phyloP scores from a whole-genome alignment of 2,329 filamentous ascomycete genomes.

The Epicoccum sorghinum region DNA sequence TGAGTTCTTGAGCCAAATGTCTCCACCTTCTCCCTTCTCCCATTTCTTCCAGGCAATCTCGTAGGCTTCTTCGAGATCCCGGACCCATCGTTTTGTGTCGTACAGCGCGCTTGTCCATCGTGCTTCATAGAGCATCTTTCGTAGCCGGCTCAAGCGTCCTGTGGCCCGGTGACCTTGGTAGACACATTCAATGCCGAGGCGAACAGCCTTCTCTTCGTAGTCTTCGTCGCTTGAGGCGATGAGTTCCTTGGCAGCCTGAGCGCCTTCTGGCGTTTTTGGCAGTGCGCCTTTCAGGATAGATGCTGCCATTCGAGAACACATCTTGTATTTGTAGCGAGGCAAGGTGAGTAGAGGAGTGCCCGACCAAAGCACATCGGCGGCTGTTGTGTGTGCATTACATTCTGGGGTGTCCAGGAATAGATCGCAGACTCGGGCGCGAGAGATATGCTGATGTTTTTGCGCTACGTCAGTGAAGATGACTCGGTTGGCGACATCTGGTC shows the following conservation, averaged over 20 bases:
- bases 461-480: constrained; percentile 97
- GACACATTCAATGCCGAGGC: constrained; percentile 39
- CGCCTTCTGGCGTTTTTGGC: constrained; percentile 72
- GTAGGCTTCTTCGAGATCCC: constrained; percentile 87
- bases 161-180: constrained; percentile 41
- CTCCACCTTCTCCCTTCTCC: constrained; percentile 84
- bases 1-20: constrained; percentile 74
- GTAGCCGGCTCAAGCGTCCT: constrained; percentile 78
- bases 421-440: constrained; percentile 88
- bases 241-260: constrained; percentile 72
- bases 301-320: constrained; percentile 98
- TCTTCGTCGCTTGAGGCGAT: constrained; percentile 79
- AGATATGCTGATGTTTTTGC: constrained; percentile 92
- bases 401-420: constrained; percentile 96
- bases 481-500: constrained; percentile 80
- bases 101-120: constrained; percentile 89
- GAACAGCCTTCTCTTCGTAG: constrained; percentile 71
- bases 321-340: constrained; percentile 93
- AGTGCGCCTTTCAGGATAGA: constrained; percentile 91
- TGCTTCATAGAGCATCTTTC: constrained; percentile 80
- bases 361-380: constrained; percentile 94
- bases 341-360: constrained; percentile 91
- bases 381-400: constrained; percentile 97
- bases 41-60: constrained; percentile 86
- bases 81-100: constrained; percentile 88